Percentiles rank a stretch among this genome's conserved stretches.
Conservation (phyloP, 768 basidiomycete genomes). For the Xerocomellus chrysenteron region DNA sequence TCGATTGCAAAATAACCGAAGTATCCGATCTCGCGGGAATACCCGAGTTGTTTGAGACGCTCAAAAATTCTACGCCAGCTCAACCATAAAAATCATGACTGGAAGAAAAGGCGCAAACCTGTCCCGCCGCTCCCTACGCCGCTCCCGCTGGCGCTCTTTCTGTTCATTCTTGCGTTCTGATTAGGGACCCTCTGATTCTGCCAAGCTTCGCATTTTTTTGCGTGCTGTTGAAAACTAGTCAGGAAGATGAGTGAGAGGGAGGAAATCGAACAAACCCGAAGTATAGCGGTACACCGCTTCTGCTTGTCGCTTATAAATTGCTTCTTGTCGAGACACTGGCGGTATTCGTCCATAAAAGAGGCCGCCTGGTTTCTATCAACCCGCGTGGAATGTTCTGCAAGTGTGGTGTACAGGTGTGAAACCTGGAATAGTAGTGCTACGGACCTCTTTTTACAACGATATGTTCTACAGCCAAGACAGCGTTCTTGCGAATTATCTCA, state of each 20-base stretch:
- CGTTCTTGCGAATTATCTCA: not conserved
- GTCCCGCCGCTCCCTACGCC: not conserved
- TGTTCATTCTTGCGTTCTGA: not conserved
- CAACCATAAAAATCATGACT: not conserved
- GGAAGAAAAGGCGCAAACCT: not conserved
- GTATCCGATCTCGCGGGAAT: not conserved
- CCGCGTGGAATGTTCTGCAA: not conserved
- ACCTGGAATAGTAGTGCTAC: not conserved
- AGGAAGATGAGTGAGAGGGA: not conserved
- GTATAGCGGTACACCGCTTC: not conserved
- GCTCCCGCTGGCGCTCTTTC: not conserved
- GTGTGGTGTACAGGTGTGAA: not conserved
- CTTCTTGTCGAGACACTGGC: not conserved
- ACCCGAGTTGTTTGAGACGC: constrained; percentile 7
- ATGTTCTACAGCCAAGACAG: not conserved
- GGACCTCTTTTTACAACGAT: not conserved
- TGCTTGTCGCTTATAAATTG: constrained; percentile 1
- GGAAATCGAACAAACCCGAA: not conserved
- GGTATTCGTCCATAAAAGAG: constrained; percentile 9
- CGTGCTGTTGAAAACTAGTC: constrained; percentile 1
- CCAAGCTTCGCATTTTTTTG: constrained; percentile 2
- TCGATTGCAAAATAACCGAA: not conserved
- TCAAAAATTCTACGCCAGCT: constrained; percentile 7
- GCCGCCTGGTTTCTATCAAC: constrained; percentile 8
- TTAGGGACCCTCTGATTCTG: not conserved